Evolutionary conservation across 2,329 filamentous ascomycete genomes (phyloP).

Genomic region (Fonsecaea nubica): DNA sequence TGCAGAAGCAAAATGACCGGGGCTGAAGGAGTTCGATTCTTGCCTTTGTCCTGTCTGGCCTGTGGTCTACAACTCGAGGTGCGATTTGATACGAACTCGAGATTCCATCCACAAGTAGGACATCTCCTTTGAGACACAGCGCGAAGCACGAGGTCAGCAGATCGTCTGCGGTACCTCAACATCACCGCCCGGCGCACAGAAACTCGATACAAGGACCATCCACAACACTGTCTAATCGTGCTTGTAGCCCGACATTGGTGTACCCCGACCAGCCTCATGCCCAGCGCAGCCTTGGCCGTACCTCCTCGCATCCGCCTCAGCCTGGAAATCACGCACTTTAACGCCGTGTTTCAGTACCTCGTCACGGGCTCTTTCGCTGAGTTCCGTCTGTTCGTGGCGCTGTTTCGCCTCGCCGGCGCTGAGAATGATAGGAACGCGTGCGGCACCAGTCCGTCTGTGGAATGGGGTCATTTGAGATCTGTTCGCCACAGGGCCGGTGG

Average conservation of each 20-base stretch:
- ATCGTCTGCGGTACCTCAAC: not conserved
- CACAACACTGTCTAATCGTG: not conserved
- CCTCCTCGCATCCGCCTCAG: constrained; percentile 27
- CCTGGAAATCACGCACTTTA: constrained; percentile 34
- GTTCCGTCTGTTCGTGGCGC: constrained; percentile 22
- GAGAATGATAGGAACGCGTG: constrained; percentile 18
- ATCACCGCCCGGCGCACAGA: not conserved
- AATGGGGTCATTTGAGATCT: constrained; percentile 11
- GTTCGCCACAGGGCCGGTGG: not conserved
- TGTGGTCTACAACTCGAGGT: not conserved
- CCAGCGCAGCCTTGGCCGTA: not conserved
- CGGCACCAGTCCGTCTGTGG: not conserved
- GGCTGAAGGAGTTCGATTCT: constrained; percentile 12
- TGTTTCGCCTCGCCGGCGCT: constrained; percentile 16
- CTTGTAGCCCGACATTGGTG: not conserved
- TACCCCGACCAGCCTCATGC: not conserved
- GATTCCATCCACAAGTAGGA: not conserved
- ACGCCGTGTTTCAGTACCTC: constrained; percentile 32
- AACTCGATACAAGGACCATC: not conserved
- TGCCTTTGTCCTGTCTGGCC: not conserved
- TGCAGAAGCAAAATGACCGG: constrained; percentile 37
- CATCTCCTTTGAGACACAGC: not conserved
- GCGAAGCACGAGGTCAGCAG: not conserved
- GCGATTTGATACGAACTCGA: not conserved
- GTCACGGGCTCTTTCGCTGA: constrained; percentile 27